phyloP scores from a whole-genome alignment of 768 basidiomycete species.

The Butyriboletus loyo region DNA sequence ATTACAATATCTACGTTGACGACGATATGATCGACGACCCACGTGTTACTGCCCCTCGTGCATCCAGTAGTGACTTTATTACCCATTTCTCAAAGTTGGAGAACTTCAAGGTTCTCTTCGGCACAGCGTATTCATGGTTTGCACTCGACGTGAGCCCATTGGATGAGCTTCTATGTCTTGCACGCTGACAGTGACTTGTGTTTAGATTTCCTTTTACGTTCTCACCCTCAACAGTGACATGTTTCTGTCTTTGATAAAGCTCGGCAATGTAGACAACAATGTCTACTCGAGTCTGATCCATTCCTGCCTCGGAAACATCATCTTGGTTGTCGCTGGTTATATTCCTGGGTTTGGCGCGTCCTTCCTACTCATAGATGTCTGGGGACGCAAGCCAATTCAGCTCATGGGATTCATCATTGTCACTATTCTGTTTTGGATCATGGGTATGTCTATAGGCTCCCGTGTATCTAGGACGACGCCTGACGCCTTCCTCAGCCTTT shows the following conservation, averaged over 20 bases:
- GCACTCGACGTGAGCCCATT: constrained; percentile 69
- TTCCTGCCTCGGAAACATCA: constrained; percentile 63
- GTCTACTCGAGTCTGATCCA: constrained; percentile 57
- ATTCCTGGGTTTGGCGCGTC: constrained; percentile 67
- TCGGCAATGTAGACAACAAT: neutral
- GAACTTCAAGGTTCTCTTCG: constrained; percentile 75
- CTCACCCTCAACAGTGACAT: constrained; percentile 66
- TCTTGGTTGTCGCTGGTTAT: constrained; percentile 68
- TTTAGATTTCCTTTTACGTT: constrained; percentile 78
- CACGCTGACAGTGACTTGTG: neutral
- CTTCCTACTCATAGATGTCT: constrained; percentile 61
- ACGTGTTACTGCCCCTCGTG: constrained; percentile 62
- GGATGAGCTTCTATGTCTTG: neutral
- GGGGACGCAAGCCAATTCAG: constrained; percentile 79
- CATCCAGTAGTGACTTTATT: constrained; percentile 62
- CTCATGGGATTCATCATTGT: constrained; percentile 69
- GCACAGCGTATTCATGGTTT: constrained; percentile 80
- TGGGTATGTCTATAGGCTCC: constrained; percentile 45
- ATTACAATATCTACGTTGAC: constrained; percentile 44
- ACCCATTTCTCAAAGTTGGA: constrained; percentile 64
- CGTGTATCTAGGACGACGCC: neutral
- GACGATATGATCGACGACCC: constrained; percentile 46
- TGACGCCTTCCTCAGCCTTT: constrained; percentile 45
- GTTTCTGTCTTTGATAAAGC: neutral
- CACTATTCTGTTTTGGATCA: constrained; percentile 58